Conservation (phyloP, 73 alveolate species). For the Paramecium primaurelia region DNA sequence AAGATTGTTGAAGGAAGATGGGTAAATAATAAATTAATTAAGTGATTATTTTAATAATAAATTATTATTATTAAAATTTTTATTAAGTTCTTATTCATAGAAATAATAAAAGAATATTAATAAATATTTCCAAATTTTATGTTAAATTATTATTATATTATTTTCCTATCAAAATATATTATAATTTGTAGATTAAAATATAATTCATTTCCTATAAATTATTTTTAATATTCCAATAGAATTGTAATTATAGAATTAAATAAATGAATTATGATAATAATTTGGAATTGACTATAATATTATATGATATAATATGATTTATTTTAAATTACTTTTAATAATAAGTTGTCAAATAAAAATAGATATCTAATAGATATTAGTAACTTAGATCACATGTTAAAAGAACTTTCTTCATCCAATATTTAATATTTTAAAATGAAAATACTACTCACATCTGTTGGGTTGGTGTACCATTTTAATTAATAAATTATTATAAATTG, state of each 20-base stretch:
- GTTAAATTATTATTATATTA: too few species aligned
- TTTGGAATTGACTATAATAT: neutral
- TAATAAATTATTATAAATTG: neutral
- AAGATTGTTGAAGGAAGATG: conserved; percentile 52
- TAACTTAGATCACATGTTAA: neutral
- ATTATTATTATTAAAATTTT: neutral
- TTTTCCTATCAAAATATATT: too few species aligned
- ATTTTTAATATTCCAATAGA: neutral
- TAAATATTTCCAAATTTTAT: too few species aligned
- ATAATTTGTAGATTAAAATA: too few species aligned
- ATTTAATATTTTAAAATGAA: neutral
- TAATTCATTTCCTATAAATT: too few species aligned
- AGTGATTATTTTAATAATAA: neutral
- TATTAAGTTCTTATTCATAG: neutral
- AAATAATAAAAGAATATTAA: neutral
- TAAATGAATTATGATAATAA: neutral
- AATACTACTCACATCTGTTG: neutral
- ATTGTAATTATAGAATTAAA: too few species aligned
- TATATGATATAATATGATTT: too few species aligned
- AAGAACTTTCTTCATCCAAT: neutral
- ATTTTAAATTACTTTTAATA: too few species aligned
- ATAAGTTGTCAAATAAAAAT: too few species aligned
- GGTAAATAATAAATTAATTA: conserved; percentile 50
- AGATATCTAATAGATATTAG: neutral
- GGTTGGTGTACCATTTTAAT: neutral